Evolutionary conservation across 768 basidiomycete species (phyloP).

Genomic region (Harrya chromipes): DNA sequence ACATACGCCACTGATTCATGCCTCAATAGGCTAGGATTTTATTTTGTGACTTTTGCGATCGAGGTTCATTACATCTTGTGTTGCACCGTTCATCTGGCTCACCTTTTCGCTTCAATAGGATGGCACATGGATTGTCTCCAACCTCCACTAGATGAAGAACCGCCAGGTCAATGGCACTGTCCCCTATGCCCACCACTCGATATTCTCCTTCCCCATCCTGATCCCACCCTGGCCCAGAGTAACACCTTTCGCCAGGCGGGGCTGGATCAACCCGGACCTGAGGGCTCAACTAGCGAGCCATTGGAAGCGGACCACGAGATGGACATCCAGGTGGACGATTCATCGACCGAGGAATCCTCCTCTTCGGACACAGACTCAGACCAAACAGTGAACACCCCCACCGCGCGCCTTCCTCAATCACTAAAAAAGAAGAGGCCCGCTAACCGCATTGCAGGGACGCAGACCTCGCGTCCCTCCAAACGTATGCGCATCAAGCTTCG

Average conservation of each 20-base stretch:
- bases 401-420: conserved; percentile 11
- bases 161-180: conserved; percentile 78
- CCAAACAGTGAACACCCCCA: conserved; percentile 14
- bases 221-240: conserved; percentile 21
- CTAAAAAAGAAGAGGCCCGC: conserved; percentile 31
- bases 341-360: conserved; percentile 33
- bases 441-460: conserved; percentile 22
- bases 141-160: conserved; percentile 68
- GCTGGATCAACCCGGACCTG: conserved; percentile 16
- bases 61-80: conserved; percentile 48
- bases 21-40: conserved; percentile 64
- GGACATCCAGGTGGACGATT: conserved; percentile 35
- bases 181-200: conserved; percentile 51
- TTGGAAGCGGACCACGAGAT: conserved; percentile 26
- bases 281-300: conserved; percentile 29
- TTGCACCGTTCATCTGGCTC: conserved; percentile 2
- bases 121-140: conserved; percentile 83
- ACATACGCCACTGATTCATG: conserved; percentile 16
- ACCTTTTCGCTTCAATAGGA: conserved; percentile 38
- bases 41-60: conserved; percentile 93
- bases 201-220: conserved; percentile 6
- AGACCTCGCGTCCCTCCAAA: conserved; percentile 36
- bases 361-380: conserved; percentile 32
- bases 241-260: conserved; percentile 43
- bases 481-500: conserved; percentile 46